A percentile compares a stretch with the other conserved stretches of the same genome.
Evolutionary conservation across 2,329 filamentous ascomycete species (phyloP).

Genomic region (Paecilomyces variotii): DNA sequence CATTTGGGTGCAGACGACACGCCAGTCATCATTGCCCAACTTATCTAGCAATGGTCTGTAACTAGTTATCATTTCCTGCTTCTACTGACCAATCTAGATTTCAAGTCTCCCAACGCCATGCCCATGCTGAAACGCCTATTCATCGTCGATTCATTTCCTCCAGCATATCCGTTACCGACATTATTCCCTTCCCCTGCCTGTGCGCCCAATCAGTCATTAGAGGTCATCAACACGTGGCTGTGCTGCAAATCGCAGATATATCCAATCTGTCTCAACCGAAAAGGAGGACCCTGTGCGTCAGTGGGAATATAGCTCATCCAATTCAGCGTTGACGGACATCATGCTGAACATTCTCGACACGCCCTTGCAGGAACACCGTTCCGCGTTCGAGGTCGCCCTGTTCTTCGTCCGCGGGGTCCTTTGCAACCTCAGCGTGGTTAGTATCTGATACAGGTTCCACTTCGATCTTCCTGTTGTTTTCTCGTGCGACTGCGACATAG

Average conservation of each 20-base stretch:
- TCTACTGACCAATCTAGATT: not conserved
- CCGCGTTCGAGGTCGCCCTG: not conserved
- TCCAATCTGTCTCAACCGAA: not conserved
- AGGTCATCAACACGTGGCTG: not conserved
- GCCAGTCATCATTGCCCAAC: not conserved
- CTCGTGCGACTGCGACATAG: slow-evolving; percentile 53
- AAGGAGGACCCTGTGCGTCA: not conserved
- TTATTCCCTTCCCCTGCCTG: not conserved
- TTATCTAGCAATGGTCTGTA: not conserved
- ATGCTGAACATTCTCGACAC: not conserved
- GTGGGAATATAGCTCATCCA: not conserved
- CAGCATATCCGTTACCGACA: not conserved
- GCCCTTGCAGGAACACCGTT: not conserved
- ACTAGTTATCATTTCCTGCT: not conserved
- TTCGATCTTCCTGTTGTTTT: slow-evolving; percentile 10
- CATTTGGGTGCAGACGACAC: not conserved
- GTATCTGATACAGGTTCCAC: slow-evolving; percentile 5
- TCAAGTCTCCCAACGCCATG: not conserved
- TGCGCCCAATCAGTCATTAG: not conserved
- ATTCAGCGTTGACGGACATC: not conserved
- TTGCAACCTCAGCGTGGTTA: slow-evolving; percentile 10
- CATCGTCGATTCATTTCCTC: not conserved
- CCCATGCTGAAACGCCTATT: not conserved
- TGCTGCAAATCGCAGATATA: not conserved
- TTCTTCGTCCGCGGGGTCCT: not conserved